These are phyloP conservation scores for Xylaria venustula DNA, from an alignment of 495 filamentous ascomycete genomes.

Conservation along the genomic window DNA sequence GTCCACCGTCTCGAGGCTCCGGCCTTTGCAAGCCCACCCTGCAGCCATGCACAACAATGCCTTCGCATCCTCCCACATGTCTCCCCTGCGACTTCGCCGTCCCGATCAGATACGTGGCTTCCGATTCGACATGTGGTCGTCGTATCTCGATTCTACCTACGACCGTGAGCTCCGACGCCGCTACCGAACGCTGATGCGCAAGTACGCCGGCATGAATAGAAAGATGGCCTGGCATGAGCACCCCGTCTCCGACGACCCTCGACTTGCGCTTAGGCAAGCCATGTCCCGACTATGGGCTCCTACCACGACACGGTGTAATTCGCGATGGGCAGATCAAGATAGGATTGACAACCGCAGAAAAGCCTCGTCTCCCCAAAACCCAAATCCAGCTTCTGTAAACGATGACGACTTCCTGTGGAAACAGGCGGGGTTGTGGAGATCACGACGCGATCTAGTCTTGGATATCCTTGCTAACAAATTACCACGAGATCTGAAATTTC, in stretches of 20 bases:
- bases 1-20: constrained; percentile 30
- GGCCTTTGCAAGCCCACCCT: constrained; percentile 23
- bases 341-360: constrained; percentile 8
- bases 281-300: constrained; percentile 37
- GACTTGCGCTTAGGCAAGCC: constrained; percentile 30
- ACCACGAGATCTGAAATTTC: neutral
- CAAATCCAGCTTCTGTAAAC: no score
- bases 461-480: no score
- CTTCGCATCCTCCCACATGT: constrained; percentile 18
- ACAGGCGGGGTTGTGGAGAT: no score
- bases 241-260: constrained; percentile 26
- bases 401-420: no score
- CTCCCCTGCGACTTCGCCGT: constrained; percentile 15
- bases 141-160: constrained; percentile 37
- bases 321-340: constrained; percentile 12
- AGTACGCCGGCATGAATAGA: constrained; percentile 35
- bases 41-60: constrained; percentile 16
- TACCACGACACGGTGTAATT: constrained; percentile 1
- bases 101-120: constrained; percentile 44
- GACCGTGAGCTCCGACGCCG: constrained; percentile 39
- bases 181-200: constrained; percentile 36
- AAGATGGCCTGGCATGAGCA: constrained; percentile 40
- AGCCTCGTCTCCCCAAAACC: neutral
- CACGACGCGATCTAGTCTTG: no score
- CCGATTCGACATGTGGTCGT: constrained; percentile 45